Base-by-base conservation (phyloP, 495 filamentous ascomycete species). In the Penicillium parvum region DNA sequence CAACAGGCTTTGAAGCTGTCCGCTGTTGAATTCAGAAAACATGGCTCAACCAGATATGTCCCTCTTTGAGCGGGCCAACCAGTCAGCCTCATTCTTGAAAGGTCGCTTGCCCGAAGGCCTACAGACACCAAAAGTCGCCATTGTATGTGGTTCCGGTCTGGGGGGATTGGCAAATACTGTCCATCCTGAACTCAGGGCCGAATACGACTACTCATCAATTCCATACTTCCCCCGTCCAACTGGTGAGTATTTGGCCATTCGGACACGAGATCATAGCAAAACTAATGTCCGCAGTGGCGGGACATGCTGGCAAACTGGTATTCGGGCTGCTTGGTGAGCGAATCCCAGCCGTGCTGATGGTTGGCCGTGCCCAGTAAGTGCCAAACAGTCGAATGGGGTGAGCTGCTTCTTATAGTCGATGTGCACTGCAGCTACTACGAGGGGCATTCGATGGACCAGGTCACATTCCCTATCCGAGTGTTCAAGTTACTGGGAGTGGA, bases 241-340 rank as follows among this genome's bases (percentile, higher is more conserved):
- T 37, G 84, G 84, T 86, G 66, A 46, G 71, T 51, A 30, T n/a
- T n/a, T n/a, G n/a, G n/a, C 22, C 49, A 11, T n/a, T 37, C 21
- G 16, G 14, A 45, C 19, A 27, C 19, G n/a, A 26, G 14, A 30
- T 11, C 12, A 21, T 37, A n/a, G 10, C 8, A 21, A n/a, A 2
- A 22, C 36, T 51, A 22, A 55, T 33, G 29, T 10, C 7, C 10
- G 27, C 43, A 85, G 84, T 85, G 7, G 56, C 66, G 17, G 85
- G 85, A 17, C 85, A 90, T 79, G 84, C 77, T 32, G 83, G 85
- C 23, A 86, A 83, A 55, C 65, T 90, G 36, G 75, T 88, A 7
- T 88, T 88, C 61, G 83, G 85, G 4, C 54, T 76, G 6, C 64
- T 89, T 27, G 76, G 77, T 6, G 47, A 66, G 21, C 68, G 70